These are phyloP conservation scores for Kwoniella pini DNA, from an alignment of 768 basidiomycete species.

Conservation along the genomic window DNA sequence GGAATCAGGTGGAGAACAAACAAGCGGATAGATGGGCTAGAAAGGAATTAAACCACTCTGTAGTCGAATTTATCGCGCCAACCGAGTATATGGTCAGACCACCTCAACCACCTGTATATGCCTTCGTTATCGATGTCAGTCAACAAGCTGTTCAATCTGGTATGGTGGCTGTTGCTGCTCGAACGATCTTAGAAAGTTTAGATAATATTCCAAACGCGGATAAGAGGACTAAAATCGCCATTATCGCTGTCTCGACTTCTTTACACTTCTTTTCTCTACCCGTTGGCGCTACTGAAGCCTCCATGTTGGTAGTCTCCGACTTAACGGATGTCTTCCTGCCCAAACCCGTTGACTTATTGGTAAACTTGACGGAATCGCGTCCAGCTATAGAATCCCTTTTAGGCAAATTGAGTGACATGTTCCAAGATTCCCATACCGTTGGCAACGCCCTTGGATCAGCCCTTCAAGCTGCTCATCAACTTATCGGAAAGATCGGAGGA, in stretches of 20 bases:
- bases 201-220: slow-evolving; percentile 96
- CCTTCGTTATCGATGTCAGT: slow-evolving; percentile 96
- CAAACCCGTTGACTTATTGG: slow-evolving; percentile 91
- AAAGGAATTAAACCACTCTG: slow-evolving; percentile 86
- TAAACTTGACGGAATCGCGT: slow-evolving; percentile 85
- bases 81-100: slow-evolving; percentile 99
- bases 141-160: slow-evolving; percentile 89
- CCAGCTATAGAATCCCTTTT: slow-evolving; percentile 77
- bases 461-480: slow-evolving; percentile 90
- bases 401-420: slow-evolving; percentile 88
- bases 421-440: slow-evolving; percentile 89
- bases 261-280: slow-evolving; percentile 96
- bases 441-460: slow-evolving; percentile 95
- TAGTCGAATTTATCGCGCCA: slow-evolving; percentile 96
- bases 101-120: slow-evolving; percentile 94
- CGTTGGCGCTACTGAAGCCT: slow-evolving; percentile 64
- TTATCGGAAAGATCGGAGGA: slow-evolving; percentile 91
- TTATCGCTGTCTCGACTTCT: slow-evolving; percentile 87
- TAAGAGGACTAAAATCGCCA: slow-evolving; percentile 83
- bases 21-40: slow-evolving; percentile 94
- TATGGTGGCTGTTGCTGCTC: slow-evolving; percentile 97
- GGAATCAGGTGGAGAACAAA: slow-evolving; percentile 90
- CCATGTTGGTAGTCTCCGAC: slow-evolving; percentile 97
- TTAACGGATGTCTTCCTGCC: slow-evolving; percentile 97
- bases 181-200: slow-evolving; percentile 91